Percentiles rank a stretch among this genome's conserved stretches.
Conservation (phyloP, 768 basidiomycete species). For the Russula foetens region DNA sequence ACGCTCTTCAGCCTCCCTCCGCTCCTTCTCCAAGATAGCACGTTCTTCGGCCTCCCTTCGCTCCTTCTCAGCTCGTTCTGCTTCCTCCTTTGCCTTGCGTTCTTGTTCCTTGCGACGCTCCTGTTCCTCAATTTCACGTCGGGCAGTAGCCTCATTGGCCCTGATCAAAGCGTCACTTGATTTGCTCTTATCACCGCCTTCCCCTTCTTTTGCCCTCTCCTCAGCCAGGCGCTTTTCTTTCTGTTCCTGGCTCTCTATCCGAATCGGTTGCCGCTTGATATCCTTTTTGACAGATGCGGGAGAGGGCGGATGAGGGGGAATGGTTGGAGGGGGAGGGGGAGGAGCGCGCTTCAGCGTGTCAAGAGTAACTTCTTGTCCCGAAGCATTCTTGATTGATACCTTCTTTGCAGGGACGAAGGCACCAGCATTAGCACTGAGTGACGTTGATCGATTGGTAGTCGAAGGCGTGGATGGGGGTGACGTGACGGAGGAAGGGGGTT, state of each 20-base stretch:
- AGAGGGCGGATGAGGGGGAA: slow-evolving; percentile 28
- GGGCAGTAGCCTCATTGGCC: slow-evolving; percentile 26
- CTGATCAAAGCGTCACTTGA: slow-evolving; percentile 24
- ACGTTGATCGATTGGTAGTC: slow-evolving; percentile 29
- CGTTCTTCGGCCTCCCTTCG: slow-evolving; percentile 24
- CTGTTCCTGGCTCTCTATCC: slow-evolving; percentile 58
- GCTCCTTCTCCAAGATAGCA: slow-evolving; percentile 23
- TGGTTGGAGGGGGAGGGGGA: slow-evolving; percentile 32
- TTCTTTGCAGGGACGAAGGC: slow-evolving; percentile 55
- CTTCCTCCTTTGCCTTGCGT: slow-evolving; percentile 35
- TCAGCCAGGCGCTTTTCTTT: slow-evolving; percentile 41
- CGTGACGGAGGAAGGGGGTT: slow-evolving; percentile 43
- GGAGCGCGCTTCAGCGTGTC: slow-evolving; percentile 45
- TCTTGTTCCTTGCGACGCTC: slow-evolving; percentile 32
- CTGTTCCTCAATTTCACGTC: slow-evolving; percentile 23
- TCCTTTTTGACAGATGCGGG: slow-evolving; percentile 13
- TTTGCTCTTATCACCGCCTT: slow-evolving; percentile 34
- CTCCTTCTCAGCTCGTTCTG: slow-evolving; percentile 32
- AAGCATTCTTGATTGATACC: slow-evolving; percentile 21
- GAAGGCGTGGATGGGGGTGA: slow-evolving; percentile 67
- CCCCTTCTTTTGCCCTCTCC: slow-evolving; percentile 41
- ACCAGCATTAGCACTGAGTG: slow-evolving; percentile 55
- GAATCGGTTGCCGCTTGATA: slow-evolving; percentile 31
- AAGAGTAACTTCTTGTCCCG: slow-evolving; percentile 58
- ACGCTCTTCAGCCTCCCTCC: slow-evolving; percentile 29